phyloP scores from a whole-genome alignment of 2,329 filamentous ascomycete genomes.

The Phoma sp. region DNA sequence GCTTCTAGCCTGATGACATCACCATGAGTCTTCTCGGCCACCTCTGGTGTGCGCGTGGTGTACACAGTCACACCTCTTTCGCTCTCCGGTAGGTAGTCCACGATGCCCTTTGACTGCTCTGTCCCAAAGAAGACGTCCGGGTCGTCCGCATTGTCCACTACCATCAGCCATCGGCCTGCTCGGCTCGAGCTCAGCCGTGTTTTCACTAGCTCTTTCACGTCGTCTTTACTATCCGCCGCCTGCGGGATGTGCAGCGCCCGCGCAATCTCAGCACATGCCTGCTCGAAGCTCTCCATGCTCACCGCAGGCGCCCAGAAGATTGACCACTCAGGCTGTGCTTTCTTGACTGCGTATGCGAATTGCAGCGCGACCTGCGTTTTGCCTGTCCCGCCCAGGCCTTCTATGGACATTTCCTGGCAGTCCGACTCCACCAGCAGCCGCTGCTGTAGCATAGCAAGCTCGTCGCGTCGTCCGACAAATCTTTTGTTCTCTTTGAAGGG shows the following conservation, averaged over 20 bases:
- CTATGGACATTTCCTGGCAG: conserved; percentile 34
- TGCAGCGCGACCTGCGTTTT: conserved; percentile 43
- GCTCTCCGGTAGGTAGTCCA: no score
- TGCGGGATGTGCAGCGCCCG: conserved; percentile 19
- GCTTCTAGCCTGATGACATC: conserved; percentile 20
- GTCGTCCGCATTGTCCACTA: background rate
- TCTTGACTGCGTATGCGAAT: conserved; percentile 34
- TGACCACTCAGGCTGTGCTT: conserved; percentile 20
- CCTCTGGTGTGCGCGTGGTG: conserved; percentile 18
- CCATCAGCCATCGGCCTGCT: conserved; percentile 6
- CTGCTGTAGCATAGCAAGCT: conserved; percentile 34
- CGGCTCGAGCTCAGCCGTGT: conserved; percentile 22
- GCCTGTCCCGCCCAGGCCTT: conserved; percentile 39
- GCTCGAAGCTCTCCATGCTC: conserved; percentile 31
- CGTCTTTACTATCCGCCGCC: conserved; percentile 16
- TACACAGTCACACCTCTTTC: conserved; percentile 8
- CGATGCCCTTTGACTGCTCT: conserved; percentile 10
- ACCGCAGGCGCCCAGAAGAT: conserved; percentile 32
- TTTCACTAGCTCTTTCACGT: conserved; percentile 28
- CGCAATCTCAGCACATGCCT: conserved; percentile 19
- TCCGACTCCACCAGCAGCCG: conserved; percentile 29
- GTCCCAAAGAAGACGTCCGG: conserved; percentile 19
- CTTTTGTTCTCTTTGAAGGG: conserved; percentile 33
- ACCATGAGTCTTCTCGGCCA: conserved; percentile 15
- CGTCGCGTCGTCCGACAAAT: conserved; percentile 33